Base-by-base conservation (phyloP, 352 stramenopile genomes). In the Phytophthora cajani region DNA sequence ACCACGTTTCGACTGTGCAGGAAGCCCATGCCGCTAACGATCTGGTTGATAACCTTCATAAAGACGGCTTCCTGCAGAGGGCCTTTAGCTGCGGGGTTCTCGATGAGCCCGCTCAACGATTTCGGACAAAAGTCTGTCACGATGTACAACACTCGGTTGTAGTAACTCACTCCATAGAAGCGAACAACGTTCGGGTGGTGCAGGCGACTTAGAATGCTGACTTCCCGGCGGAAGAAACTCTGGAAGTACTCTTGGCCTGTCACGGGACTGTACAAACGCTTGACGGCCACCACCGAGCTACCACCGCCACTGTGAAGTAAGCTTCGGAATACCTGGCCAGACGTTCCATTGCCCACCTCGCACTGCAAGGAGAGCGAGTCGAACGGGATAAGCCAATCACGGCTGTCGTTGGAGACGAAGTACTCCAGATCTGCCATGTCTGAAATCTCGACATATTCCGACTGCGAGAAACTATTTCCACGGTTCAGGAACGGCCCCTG, bases 11-110 rank as follows among this genome's bases (percentile, higher is more conserved):
- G 85, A 71, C 82, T 98, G 85, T 89, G 85, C 52, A 98, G 70
- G 74, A 98, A 98, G 11, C 81, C 75, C 77, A 99, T 91, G 47
- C 93, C 95, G 61, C 90, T 93, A 23, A 97, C 91, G 56, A 98
- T 91, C 62, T 93, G 81, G 56, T 85, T 94, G 53, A 97, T 92
- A 49, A 98, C 87, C 64, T 93, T 94, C 62, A 93, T 81, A 58
- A 96, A 92, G 52, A 88, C 91, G 42, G 69, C 71, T 72, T 90
- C 66, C 32, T 91, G 82, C 8, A 96, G 73, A 38, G 84, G 81
- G 0, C 87, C 87, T 46, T 90, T 94, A 30, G 83, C 64, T 30
- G 73, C 66, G 32, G 82, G 82, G 65, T 96, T 93, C 60, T 95
- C 88, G 54, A 96, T 94, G 44, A 96, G 67, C n/a, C 68, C 78